phyloP scores from a whole-genome alignment of 164 flowering plant genomes.

The Annona squamosa region DNA sequence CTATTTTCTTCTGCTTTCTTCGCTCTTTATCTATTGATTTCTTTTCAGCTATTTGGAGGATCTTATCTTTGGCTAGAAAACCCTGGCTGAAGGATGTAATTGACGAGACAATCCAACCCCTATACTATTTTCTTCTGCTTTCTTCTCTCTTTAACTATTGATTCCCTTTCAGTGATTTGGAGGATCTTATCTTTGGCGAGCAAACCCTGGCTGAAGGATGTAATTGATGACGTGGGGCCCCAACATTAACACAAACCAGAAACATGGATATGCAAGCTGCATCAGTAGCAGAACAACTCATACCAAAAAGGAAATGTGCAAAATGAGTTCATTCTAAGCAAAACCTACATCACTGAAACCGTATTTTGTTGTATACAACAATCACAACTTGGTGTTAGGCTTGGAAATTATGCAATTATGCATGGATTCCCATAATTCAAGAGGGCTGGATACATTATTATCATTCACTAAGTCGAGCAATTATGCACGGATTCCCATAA shows the following conservation, averaged over 20 bases:
- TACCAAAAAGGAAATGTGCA: background rate
- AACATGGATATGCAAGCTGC: constrained; percentile 65
- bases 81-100: constrained; percentile 68
- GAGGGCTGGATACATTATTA: too few species aligned
- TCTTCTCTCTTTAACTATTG: too few species aligned
- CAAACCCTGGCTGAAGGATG: constrained; percentile 79
- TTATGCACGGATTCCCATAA: background rate
- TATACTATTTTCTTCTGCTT: too few species aligned
- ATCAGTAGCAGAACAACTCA: constrained; percentile 32
- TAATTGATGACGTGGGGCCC: constrained; percentile 45
- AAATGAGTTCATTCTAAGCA: background rate
- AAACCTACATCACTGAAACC: too few species aligned
- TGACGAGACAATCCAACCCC: constrained; percentile 9
- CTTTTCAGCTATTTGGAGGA: constrained; percentile 16
- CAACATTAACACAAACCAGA: constrained; percentile 51
- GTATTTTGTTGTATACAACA: too few species aligned
- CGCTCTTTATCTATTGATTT: background rate
- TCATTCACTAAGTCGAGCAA: background rate
- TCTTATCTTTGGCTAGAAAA: constrained; percentile 58
- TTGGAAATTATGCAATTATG: too few species aligned
- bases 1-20: background rate
- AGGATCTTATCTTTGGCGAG: constrained; percentile 42
- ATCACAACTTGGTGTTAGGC: too few species aligned
- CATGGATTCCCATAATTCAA: too few species aligned
- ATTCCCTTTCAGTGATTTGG: constrained; percentile 14